Base-by-base conservation (phyloP, 148 eudicot species). In the Chenopodium formosanum region DNA sequence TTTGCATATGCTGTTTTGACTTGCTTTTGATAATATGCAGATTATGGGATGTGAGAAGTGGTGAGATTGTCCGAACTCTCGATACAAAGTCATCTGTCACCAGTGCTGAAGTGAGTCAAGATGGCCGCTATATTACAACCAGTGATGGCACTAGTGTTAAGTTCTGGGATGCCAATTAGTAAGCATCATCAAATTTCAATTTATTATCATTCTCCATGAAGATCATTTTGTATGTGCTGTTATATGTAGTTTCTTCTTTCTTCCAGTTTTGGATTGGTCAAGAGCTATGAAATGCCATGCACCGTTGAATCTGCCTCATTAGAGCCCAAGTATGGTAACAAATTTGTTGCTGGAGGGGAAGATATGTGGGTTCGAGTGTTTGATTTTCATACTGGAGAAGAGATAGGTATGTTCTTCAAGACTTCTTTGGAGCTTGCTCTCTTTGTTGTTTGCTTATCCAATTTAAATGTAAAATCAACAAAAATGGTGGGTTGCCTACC, bases 141-240 rank as follows among this genome's bases (percentile, higher is more conserved):
- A 91, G 94, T 60, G 97, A 94, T 86, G 98, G 98, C 31, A 87
- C 90, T 19, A 90, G 91, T 74, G 95, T 94, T 29, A 93, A 90
- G 75, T 94, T 94, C 85, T 93, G 98, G 98, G 97, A 94, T 88
- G 97, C 97, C 71, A 94, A 94, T 76, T 87, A 92, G 98, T 94
- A 88, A 82, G 94, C 32, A 47, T 9, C 7, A 25, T 80, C 73
- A 25, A 48, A 46, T 32, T 40, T 56, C 13, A 75, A 81, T 70
- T 58, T 23, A 74, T 12, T 62, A 52, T 63, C 7, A 12, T 17
- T 25, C 23, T 37, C 53, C 16, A 0, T 13, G 1, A 11, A 50
- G 16, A 40, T 67, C 84, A 47, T n/a, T 10, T 58, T 69, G 67
- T 58, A 34, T 76, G 69, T 52, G 52, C 44, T 77, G 62, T 29